Evolutionary conservation across 805 yeast genomes (phyloP), one percentile per base, ranked within the genome.

Genomic region (Yarrowia sp.): DNA sequence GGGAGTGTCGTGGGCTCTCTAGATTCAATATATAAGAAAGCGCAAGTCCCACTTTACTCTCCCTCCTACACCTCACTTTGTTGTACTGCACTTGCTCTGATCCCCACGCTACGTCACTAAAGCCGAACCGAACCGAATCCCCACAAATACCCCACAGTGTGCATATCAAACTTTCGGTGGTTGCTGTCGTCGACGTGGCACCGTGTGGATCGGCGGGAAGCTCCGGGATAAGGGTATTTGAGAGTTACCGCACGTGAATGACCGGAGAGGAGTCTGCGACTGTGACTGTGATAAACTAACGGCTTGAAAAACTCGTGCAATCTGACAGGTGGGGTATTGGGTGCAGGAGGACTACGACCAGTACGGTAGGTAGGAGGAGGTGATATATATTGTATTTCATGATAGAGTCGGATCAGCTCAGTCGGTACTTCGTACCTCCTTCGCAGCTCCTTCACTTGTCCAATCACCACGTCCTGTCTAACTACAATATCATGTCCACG

Each of bases 51-150:
- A 22, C 28, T 22, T 22, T 22, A 22, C 28, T 22, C 28, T 22
- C 5, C 28, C 28, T 22, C 28, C 5, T 22, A 22, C 28, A 36
- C 44, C 18, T 51, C 58, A 51, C 28, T 22, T 22, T 22, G 28
- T 5, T 3, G 28, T 22, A n/a, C n/a, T n/a, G 28, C 28, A 22
- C 28, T 22, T 22, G 28, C 28, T 22, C 28, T 22, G 39, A 33
- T 35, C 42, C 17, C 22, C 14, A n/a, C 28, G 31, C 32, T 22
- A 22, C 28, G 28, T 22, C 57, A 17, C 11, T 41, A 39, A 41
- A 55, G 61, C 61, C 61, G 61, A 55, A 55, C 61, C 61, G 61
- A 55, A 55, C 44, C 60, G 61, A 39, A 39, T 31, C 61, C 47
- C 61, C 61, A 55, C 61, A 55, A 22, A n/a, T 55, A 55, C 61